Base-by-base conservation (phyloP, 1,139 yeast species). In the Sugiyamaella pinicola region DNA sequence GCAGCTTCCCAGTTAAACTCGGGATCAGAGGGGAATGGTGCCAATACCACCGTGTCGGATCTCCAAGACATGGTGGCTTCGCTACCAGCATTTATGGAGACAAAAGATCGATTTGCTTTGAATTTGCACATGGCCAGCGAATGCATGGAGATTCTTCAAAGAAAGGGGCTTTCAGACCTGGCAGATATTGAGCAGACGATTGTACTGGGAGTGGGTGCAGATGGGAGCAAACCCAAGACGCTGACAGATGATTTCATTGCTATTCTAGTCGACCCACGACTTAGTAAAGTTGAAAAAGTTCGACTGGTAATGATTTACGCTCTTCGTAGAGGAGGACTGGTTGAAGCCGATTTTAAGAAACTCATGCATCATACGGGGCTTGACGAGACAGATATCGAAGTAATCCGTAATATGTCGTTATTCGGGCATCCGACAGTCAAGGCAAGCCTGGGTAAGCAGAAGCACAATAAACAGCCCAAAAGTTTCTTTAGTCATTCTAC, bases 271-370 rank as follows among this genome's bases (percentile, higher is more conserved):
- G 71, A 84, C 59, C 74, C 77, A 51, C 50, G 52, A 7, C 73
- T 82, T 49, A 75, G 73, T 22, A 74, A 77, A 19, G 76, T 79
- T 45, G 95, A 89, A 63, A 88, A 88, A 65, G 75, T 89, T 59
- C 79, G 99, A 57, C 74, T 87, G 42, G 79, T 93, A n/a, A 74
- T 88, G 28, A 73, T 87, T 3, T 93, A 93, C 69, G 86, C 91
- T 1, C 69, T 90, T 37, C 87, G 84, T 68, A 77, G 98, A 60
- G 93, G 95, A 4, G 99, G 99, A 0, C 74, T 93, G 26, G 77
- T 88, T 15, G 85, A 84, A 60, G 68, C 77, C 7, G 99, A 93
- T 72, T 81, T 86, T 59, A 71, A 74, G 49, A 90, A 93, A 64
- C 71, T 93, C 42, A 78, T 84, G 45, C 73, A 77, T 51, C 95